Evolutionary conservation across 805 yeast genomes (phyloP).

Genomic region (Candida sakaeoensis): DNA sequence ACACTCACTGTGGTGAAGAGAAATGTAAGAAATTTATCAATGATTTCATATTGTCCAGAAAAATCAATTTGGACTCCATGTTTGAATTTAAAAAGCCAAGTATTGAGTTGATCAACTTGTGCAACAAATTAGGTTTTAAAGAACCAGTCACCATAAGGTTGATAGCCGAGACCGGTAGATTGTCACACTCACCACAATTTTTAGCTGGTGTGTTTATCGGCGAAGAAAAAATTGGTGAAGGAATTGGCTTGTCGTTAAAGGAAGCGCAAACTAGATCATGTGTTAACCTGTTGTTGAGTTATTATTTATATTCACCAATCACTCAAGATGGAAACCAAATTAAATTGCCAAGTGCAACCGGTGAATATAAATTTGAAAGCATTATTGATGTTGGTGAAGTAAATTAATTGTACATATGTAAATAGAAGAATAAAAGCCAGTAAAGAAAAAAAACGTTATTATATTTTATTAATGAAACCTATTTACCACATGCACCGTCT

Average conservation of each 20-base stretch:
- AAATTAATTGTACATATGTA: constrained; percentile 11
- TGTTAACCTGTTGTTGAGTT: constrained; percentile 83
- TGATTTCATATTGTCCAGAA: constrained; percentile 77
- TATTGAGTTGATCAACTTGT: constrained; percentile 71
- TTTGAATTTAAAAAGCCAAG: constrained; percentile 84
- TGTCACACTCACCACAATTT: constrained; percentile 75
- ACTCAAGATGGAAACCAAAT: constrained; percentile 38
- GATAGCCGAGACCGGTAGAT: constrained; percentile 91
- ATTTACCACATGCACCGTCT: constrained; percentile 12
- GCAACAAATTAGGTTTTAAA: constrained; percentile 69
- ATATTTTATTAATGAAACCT: not conserved
- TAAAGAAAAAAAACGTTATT: not conserved
- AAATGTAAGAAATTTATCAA: constrained; percentile 66
- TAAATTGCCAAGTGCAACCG: constrained; percentile 50
- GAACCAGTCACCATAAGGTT: constrained; percentile 73
- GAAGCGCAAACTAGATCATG: constrained; percentile 94
- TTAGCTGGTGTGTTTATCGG: constrained; percentile 92
- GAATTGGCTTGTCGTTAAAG: constrained; percentile 82
- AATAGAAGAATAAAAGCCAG: not conserved
- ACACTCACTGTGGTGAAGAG: constrained; percentile 66
- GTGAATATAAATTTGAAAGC: constrained; percentile 36
- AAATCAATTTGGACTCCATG: constrained; percentile 68
- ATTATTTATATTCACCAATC: constrained; percentile 87
- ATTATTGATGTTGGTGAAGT: constrained; percentile 43
- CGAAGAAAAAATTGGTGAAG: constrained; percentile 80